Base-by-base conservation (phyloP, 2,329 filamentous ascomycete genomes). In the Trichoderma sp. region DNA sequence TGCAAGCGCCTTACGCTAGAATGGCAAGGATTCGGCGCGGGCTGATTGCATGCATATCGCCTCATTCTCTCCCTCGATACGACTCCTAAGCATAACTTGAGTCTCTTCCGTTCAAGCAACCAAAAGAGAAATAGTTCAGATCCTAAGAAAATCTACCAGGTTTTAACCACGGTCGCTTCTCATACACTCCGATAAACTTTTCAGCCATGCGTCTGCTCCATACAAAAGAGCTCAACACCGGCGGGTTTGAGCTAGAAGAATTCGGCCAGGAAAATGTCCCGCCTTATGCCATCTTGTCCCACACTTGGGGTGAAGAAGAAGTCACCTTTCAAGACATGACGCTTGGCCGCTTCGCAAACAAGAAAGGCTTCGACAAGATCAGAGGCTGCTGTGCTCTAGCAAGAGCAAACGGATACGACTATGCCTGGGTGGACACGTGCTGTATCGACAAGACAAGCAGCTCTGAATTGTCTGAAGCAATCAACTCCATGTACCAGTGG, bases 361-460 rank as follows among this genome's bases (percentile, higher is more conserved):
- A 53, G 6, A 54, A 56, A 27, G 60, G 45, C 7, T 54, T 27
- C 15, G 60, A 37, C 12, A 64, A 64, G 19, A 54, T 64, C 25
- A 54, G 12, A 56, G 34, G 45, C n/a, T 64, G 60, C 5, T 64
- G 60, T 19, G 3, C 27, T n/a, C 27, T 37, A 6, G 60, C 60
- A 13, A 64, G 50, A 19, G 32, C 48, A 19, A 54, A 64, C 7
- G 42, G 45, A 52, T 64, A 52, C 15, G 45, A 64, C 10, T 64
- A 64, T 35, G 60, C 48, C 17, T 64, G 60, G 60, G 45, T 64
- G 8, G 60, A 64, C 13, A 53, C 60, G 12, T 52, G 42, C 27
- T 64, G 60, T 48, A 64, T 64, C 17, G 60, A 64, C 25, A 64
- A 64, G 60, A 64, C 60, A 34, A 64, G 54, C 25, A 42, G 57